Base-by-base conservation (phyloP, 2,329 filamentous ascomycete species). In the Phialocephala sp. region DNA sequence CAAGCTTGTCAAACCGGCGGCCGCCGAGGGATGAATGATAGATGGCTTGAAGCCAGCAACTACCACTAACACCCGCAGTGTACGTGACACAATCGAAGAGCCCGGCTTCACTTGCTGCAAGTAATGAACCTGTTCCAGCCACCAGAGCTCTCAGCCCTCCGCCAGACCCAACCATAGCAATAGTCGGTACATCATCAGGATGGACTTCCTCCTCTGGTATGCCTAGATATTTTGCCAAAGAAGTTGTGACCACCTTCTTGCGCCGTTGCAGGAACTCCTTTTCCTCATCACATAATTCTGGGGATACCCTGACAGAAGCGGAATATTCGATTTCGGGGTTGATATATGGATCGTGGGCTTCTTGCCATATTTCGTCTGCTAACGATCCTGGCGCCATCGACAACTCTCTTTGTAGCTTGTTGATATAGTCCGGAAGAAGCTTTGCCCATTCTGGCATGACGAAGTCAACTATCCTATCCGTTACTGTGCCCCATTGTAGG, bases 21-120 rank as follows among this genome's bases (percentile, higher is more conserved):
- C 84, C 83, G 0, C 90, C 85, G 64, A 98, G 84, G 0, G 92
- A 92, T 0, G 92, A 94, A 74, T 95, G 89, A 76, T 92, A 97
- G 4, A 99, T 83, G 0, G 91, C 84, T 77, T 98, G 94, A 6
- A 98, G 84, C 95, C 95, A 99, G 77, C 95, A 98, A 69, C 92
- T 96, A 0, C 95, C 95, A 75, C 93, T 97, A 58, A 99, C 95
- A 0, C 95, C 95, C 5, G 94, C 93, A 0, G 93, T 97, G 75
- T 99, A 99, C 1, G 94, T 98, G 12, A 92, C 86, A 76, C 95
- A 98, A 78, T 97, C 94, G 76, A 97, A 96, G 0, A 99, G 82
- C 0, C 95, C 95, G 64, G 91, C 91, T 76, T 97, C 91, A 66
- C 93, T 88, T 0, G 93, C 86, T 2, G 93, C 94, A 11, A 95